A percentile compares a stretch with the other conserved stretches of the same genome.
phyloP scores from a whole-genome alignment of 1,284 basidiomycete genomes.

The Marasmius sp. region DNA sequence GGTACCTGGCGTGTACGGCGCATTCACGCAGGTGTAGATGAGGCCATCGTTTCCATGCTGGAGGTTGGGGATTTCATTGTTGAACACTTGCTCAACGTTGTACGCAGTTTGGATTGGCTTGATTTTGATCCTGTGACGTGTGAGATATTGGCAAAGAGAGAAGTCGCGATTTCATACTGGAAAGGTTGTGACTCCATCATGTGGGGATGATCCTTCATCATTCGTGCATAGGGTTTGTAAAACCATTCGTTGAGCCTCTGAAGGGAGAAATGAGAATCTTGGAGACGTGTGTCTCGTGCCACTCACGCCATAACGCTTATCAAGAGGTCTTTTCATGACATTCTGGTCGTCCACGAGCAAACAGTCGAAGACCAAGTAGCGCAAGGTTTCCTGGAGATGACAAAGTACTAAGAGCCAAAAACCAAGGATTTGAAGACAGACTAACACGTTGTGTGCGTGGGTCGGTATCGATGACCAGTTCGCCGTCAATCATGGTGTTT shows the following conservation, averaged over 20 bases:
- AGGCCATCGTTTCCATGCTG: conserved; percentile 96
- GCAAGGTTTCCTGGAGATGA: conserved; percentile 64
- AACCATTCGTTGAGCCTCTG: conserved; percentile 87
- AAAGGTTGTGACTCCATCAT: conserved; percentile 76
- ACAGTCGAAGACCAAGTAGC: conserved; percentile 92
- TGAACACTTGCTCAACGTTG: conserved; percentile 83
- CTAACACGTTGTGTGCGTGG: conserved; percentile 66
- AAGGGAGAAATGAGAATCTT: conserved; percentile 5
- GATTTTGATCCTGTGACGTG: conserved; percentile 66
- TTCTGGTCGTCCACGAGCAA: conserved; percentile 86
- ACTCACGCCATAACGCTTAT: conserved; percentile 89
- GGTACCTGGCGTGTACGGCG: conserved; percentile 87
- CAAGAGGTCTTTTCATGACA: conserved; percentile 80
- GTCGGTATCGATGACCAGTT: conserved; percentile 91
- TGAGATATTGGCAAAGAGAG: conserved; percentile 4
- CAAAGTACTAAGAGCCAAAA: conserved; percentile 9
- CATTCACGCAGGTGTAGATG: conserved; percentile 92
- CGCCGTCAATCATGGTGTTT: conserved; percentile 90
- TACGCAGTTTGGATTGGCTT: conserved; percentile 93
- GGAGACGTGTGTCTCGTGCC: background rate
- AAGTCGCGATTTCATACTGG: conserved; percentile 56
- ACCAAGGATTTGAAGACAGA: conserved; percentile 13
- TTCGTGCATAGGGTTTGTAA: conserved; percentile 76
- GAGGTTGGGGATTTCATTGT: conserved; percentile 81
- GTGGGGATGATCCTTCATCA: conserved; percentile 67